Percentiles rank a stretch among this genome's conserved stretches.
Evolutionary conservation across 805 yeast species (phyloP).

Genomic region (Candida nanaspora): DNA sequence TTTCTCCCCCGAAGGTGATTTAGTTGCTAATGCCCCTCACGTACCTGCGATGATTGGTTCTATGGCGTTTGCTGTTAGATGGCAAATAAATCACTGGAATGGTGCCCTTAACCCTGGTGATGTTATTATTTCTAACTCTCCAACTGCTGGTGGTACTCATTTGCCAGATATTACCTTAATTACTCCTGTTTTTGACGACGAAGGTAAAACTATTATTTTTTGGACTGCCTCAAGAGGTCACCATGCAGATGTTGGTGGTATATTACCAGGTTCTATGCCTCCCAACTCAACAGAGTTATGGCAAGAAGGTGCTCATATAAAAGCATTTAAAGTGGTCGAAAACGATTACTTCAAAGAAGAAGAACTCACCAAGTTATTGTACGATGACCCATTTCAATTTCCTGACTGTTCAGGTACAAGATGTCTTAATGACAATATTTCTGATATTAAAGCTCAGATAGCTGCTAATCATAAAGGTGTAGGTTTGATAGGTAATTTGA

Average conservation of each 20-base stretch:
- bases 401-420: conserved; percentile 48
- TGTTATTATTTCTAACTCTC: conserved; percentile 30
- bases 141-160: conserved; percentile 34
- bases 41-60: conserved; percentile 36
- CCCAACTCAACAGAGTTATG: conserved; percentile 42
- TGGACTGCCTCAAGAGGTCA: conserved; percentile 50
- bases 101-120: conserved; percentile 30
- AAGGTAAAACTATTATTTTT: conserved; percentile 28
- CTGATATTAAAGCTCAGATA: conserved; percentile 37
- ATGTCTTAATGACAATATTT: conserved; percentile 40
- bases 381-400: conserved; percentile 37
- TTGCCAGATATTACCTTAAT: conserved; percentile 43
- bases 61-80: conserved; percentile 31
- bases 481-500: conserved; percentile 24
- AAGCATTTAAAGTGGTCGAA: conserved; percentile 38
- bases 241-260: conserved; percentile 53
- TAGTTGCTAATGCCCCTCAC: conserved; percentile 27
- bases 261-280: conserved; percentile 46
- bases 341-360: conserved; percentile 42
- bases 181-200: conserved; percentile 40
- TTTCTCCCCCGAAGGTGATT: conserved; percentile 31
- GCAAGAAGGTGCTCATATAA: conserved; percentile 47
- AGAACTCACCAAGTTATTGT: conserved; percentile 34
- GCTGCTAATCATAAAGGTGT: conserved; percentile 1
- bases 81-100: conserved; percentile 27